Base-by-base conservation (phyloP, 2,329 filamentous ascomycete genomes). In the Fusarium sp. region DNA sequence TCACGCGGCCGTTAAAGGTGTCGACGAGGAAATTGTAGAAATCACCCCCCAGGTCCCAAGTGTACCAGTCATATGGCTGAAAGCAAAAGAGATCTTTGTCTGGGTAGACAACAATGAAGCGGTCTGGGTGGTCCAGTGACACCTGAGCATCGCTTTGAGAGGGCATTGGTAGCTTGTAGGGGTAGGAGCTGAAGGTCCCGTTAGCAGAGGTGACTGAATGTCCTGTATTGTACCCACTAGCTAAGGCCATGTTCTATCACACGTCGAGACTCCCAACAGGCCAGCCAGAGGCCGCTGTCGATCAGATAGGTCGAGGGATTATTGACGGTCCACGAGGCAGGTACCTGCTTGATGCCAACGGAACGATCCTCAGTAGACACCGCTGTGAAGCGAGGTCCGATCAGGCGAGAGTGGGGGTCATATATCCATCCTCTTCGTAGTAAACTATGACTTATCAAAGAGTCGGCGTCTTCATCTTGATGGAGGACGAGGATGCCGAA, bases 1-100 rank as follows among this genome's bases (percentile, higher is more conserved):
- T 2, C 18, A 41, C 18, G 18, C 0, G 4, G 37, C 18, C 37
- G 37, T 5, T 0, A 2, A 39, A 39, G 37, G 5, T 8, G 18
- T 0, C 7, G 8, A 1, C 1, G 37, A 41, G 37, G 18, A 41
- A 41, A 11, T 41, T 1, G 37, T 1, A 5, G 37, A 41, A 37
- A 37, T 13, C 33, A 6, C 31, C 5, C 4, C 5, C 1, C 16
- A 41, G 1, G 2, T 11, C 4, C 1, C 11, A 20, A 4, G 0
- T 10, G 37, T n/a, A n/a, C 18, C 37, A 41, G 37, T 41, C 37
- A 20, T n/a, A n/a, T n/a, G 18, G 37, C 9, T 41, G 37, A 41
- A n/a, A 20, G 37, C 37, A 41, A 20, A 41, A 41, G 8, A 41
- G 37, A 6, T 41, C 37, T 1, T n/a, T 4, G 8, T 5, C 4